Percentiles rank a stretch among this genome's conserved stretches.
Evolutionary conservation across 1,139 yeast species (phyloP).

Genomic region (Blastobotrys raffinosifermentans): DNA sequence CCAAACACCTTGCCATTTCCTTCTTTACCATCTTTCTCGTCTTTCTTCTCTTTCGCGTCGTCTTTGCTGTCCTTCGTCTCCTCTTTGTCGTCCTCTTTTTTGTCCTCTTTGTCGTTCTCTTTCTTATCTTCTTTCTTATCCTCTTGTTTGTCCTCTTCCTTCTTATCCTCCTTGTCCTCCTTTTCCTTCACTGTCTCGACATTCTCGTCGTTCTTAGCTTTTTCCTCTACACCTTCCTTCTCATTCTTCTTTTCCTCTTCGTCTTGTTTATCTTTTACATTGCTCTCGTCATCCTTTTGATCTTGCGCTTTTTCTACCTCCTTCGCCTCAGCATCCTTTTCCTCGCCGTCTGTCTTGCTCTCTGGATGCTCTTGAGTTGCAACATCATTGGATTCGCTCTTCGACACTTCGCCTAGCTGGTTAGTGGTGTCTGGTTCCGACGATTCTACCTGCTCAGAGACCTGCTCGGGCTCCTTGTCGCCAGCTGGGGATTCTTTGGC

Average conservation of each 20-base stretch:
- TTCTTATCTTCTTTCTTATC: constrained; percentile 1
- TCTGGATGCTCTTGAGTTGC: not conserved
- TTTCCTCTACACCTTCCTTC: constrained; percentile 5
- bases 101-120: constrained; percentile 4
- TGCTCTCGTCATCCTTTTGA: constrained; percentile 6
- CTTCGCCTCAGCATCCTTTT: constrained; percentile 3
- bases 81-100: constrained; percentile 5
- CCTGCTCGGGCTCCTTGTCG: constrained; percentile 1
- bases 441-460: constrained; percentile 1
- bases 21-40: constrained; percentile 3
- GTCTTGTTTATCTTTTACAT: constrained; percentile 2
- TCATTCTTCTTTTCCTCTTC: constrained; percentile 6
- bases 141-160: constrained; percentile 5
- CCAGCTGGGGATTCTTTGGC: not conserved
- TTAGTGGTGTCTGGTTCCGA: not conserved
- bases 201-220: not conserved
- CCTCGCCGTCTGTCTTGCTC: constrained; percentile 3
- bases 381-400: no score
- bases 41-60: constrained; percentile 1
- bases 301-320: constrained; percentile 6
- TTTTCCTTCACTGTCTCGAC: constrained; percentile 4
- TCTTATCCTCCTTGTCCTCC: constrained; percentile 4
- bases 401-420: not conserved
- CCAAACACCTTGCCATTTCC: constrained; percentile 15
- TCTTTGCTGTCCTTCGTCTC: constrained; percentile 4